Evolutionary conservation across 495 filamentous ascomycete species (phyloP).

Genomic region (Achaetomiella virescens): DNA sequence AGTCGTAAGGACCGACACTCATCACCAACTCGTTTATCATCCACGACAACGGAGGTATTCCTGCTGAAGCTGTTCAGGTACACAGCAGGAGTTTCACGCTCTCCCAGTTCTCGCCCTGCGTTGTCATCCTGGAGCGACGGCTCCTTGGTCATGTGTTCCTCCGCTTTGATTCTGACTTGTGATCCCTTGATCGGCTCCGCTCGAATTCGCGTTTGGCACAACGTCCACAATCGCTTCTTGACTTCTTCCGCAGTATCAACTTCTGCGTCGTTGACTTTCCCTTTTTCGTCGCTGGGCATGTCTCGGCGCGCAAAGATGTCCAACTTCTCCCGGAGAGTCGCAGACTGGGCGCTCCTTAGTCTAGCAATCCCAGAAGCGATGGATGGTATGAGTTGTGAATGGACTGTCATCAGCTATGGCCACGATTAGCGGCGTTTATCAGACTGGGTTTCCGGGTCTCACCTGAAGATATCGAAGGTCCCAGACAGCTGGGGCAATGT

Average conservation of each 20-base stretch:
- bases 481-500: conserved; percentile 42
- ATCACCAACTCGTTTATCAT: background rate
- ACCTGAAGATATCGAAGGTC: conserved; percentile 39
- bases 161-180: background rate
- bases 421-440: conserved; percentile 1
- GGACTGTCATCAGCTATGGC: conserved; percentile 20
- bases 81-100: background rate
- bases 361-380: conserved; percentile 22
- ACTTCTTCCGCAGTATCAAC: conserved; percentile 3
- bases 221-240: conserved; percentile 17
- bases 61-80: background rate
- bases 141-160: background rate
- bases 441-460: background rate
- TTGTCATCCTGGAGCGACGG: background rate
- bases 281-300: background rate
- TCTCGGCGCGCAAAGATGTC: background rate
- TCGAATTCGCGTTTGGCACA: conserved; percentile 24
- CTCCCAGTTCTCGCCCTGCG: background rate
- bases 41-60: background rate
- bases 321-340: conserved; percentile 23
- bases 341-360: conserved; percentile 19
- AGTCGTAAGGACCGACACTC: background rate
- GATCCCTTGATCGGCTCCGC: conserved; percentile 8
- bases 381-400: conserved; percentile 19
- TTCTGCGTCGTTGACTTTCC: background rate